phyloP scores from a whole-genome alignment of 306 rosid genomes.

The Medicago lupulina region DNA sequence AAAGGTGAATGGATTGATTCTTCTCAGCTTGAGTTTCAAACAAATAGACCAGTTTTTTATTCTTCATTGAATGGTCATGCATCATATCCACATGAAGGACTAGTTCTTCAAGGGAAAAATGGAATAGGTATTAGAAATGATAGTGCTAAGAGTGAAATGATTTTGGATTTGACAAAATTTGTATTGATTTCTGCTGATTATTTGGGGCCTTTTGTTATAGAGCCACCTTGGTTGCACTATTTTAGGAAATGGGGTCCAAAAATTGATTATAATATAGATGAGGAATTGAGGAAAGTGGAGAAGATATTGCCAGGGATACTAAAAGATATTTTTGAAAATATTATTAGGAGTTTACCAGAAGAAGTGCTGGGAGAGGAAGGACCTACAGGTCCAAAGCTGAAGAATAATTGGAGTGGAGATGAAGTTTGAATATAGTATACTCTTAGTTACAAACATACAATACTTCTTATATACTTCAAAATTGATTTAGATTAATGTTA shows the following conservation, averaged over 20 bases:
- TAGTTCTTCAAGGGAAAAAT: slow-evolving; percentile 58
- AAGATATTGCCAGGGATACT: slow-evolving; percentile 49
- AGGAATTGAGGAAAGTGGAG: slow-evolving; percentile 40
- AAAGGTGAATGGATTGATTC: slow-evolving; percentile 75
- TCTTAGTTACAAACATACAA: background rate
- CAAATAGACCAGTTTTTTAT: slow-evolving; percentile 49
- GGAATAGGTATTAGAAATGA: slow-evolving; percentile 70
- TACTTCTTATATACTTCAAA: background rate
- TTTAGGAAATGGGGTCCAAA: slow-evolving; percentile 17
- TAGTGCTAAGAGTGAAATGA: slow-evolving; percentile 49
- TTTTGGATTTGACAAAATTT: slow-evolving; percentile 50
- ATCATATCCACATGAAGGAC: slow-evolving; percentile 64
- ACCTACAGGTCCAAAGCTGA: slow-evolving; percentile 45
- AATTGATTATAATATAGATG: slow-evolving; percentile 4
- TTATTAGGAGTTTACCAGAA: slow-evolving; percentile 50
- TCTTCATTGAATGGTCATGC: slow-evolving; percentile 82
- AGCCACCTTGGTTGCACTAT: slow-evolving; percentile 78
- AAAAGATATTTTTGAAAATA: slow-evolving; percentile 36
- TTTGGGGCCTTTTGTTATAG: slow-evolving; percentile 48
- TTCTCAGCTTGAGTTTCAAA: slow-evolving; percentile 60
- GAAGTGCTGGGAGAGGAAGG: slow-evolving; percentile 79
- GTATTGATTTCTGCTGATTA: slow-evolving; percentile 60
- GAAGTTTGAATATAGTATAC: slow-evolving; percentile 3
- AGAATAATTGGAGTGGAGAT: slow-evolving; percentile 8
- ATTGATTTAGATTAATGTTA: background rate